Evolutionary conservation across 352 stramenopile genomes (phyloP).

Genomic region (Phytophthora tentaculata): DNA sequence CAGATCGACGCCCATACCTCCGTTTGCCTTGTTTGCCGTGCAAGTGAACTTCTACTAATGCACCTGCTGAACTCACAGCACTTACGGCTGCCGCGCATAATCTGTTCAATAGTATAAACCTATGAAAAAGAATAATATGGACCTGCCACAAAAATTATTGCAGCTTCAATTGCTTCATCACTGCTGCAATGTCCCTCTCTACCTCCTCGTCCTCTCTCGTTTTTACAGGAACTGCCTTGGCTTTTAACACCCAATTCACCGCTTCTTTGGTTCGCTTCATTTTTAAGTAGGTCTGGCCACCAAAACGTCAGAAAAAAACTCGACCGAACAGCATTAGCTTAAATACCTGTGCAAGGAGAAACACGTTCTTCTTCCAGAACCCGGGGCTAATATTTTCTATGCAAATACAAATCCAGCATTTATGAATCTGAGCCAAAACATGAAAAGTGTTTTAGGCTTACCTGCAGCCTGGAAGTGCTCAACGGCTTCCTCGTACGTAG

Average conservation of each 20-base stretch:
- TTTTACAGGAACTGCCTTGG: slow-evolving; percentile 54
- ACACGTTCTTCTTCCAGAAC: slow-evolving; percentile 84
- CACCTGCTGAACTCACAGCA: background rate
- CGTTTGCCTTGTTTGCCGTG: background rate
- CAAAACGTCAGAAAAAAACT: background rate
- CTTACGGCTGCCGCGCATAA: background rate
- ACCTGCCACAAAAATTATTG: slow-evolving; percentile 7
- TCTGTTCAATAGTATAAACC: slow-evolving; percentile 10
- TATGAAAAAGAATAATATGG: slow-evolving; percentile 21
- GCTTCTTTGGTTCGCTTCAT: slow-evolving; percentile 61
- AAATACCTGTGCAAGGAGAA: slow-evolving; percentile 58
- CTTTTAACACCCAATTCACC: slow-evolving; percentile 55
- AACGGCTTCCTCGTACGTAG: slow-evolving; percentile 71
- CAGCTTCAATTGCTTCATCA: slow-evolving; percentile 59
- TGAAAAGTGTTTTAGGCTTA: slow-evolving; percentile 19
- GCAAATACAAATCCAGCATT: slow-evolving; percentile 1
- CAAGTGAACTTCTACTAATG: background rate
- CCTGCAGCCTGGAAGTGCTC: slow-evolving; percentile 58
- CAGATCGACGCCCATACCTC: slow-evolving; percentile 29
- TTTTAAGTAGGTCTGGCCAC: slow-evolving; percentile 63
- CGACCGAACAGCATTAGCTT: too few relatives aligned
- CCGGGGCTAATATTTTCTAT: slow-evolving; percentile 67
- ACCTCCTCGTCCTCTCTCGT: slow-evolving; percentile 70
- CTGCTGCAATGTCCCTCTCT: slow-evolving; percentile 41
- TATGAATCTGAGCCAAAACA: slow-evolving; percentile 3